These are phyloP conservation scores for Schrenkiella parvula DNA, from an alignment of 345 rosid species.

Conservation along the genomic window DNA sequence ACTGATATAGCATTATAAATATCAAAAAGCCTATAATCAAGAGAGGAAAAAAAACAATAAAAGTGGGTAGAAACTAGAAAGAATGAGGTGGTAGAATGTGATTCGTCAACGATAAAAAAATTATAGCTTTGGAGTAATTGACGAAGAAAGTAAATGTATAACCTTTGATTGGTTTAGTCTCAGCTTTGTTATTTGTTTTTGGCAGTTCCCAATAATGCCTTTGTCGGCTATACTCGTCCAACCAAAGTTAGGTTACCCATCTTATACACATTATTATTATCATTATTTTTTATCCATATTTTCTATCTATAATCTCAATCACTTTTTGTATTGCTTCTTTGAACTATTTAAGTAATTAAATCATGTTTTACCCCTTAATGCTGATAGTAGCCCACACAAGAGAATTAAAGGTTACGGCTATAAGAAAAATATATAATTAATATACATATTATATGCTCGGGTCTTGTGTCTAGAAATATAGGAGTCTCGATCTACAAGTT, in stretches of 20 bases:
- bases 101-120: constrained; percentile 60
- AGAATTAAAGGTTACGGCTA: neutral
- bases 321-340: neutral
- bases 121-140: constrained; percentile 47
- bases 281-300: neutral
- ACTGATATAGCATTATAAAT: constrained; percentile 32
- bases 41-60: constrained; percentile 17
- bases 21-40: no score
- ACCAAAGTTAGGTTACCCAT: constrained; percentile 29
- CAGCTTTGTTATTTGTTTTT: constrained; percentile 23
- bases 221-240: constrained; percentile 31
- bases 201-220: constrained; percentile 28
- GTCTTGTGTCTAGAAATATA: neutral
- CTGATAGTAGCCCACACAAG: constrained; percentile 3
- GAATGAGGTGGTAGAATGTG: constrained; percentile 52
- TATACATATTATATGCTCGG: no score
- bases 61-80: neutral
- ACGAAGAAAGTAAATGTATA: constrained; percentile 65
- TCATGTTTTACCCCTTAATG: neutral
- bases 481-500: neutral
- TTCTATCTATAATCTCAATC: neutral
- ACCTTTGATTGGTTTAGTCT: constrained; percentile 27
- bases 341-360: neutral
- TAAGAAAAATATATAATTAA: neutral
- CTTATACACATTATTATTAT: neutral